Evolutionary conservation across 192 early-diverging fungal genomes (phyloP).

Genomic region (Linnemannia elongata): DNA sequence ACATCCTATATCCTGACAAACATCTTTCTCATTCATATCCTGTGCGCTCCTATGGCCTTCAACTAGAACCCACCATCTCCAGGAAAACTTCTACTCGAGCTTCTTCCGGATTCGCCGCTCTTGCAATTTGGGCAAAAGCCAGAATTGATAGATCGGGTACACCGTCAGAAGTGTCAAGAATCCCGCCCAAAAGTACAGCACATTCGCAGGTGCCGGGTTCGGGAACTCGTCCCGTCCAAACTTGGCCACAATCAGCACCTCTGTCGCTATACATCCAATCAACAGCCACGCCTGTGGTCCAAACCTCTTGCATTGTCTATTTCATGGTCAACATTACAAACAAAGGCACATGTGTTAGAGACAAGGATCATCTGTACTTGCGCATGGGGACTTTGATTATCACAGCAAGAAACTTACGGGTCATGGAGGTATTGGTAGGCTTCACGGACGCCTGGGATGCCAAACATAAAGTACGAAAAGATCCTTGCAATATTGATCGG

Average conservation of each 20-base stretch:
- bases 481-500: conserved; percentile 83
- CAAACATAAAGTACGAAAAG: conserved; percentile 86
- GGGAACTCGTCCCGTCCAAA: conserved; percentile 89
- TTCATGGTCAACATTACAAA: too few relatives aligned
- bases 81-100: neutral
- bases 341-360: neutral
- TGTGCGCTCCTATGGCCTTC: too few relatives aligned
- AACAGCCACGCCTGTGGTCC: conserved; percentile 95
- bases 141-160: conserved; percentile 86
- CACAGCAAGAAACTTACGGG: conserved; percentile 20
- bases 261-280: conserved; percentile 86
- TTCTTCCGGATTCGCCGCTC: conserved; percentile 8
- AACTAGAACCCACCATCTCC: neutral
- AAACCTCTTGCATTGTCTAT: conserved; percentile 84
- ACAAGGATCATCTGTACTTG: neutral
- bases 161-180: conserved; percentile 70
- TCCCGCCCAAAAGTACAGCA: conserved; percentile 81
- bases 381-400: neutral
- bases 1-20: neutral
- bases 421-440: conserved; percentile 90
- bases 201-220: conserved; percentile 76
- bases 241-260: conserved; percentile 92
- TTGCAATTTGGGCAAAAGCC: conserved; percentile 22
- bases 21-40: too few relatives aligned
- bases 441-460: conserved; percentile 91